Evolutionary conservation across 352 stramenopile genomes (phyloP), one percentile per base, ranked within the genome.

Genomic region (Phytophthora quininea): DNA sequence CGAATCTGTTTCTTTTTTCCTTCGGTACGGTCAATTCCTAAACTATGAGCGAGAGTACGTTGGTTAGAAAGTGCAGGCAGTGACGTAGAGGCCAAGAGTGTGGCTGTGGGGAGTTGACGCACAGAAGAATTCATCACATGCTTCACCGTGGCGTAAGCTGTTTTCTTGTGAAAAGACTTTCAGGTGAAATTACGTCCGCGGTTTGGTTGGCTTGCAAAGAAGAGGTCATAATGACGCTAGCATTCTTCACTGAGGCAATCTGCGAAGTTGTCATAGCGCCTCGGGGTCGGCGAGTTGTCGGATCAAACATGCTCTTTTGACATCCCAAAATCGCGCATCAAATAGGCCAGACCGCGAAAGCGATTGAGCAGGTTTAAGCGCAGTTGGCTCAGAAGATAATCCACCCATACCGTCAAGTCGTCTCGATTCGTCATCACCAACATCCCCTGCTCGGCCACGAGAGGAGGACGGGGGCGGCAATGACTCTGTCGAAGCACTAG

Each of bases 161-260:
- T 67, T 61, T 93, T 93, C 65, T 91, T 89, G 6, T 62, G 74
- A 61, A 85, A 15, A 89, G 49, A 30, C 90, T 81, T 43, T 90
- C 82, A 0, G 82, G 83, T 6, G 77, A 87, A 61, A 91, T 89
- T 29, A 93, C 59, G n/a, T 80, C 69, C 30, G 82, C 65, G 0
- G 81, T 84, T 32, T 85, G 71, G 4, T 71, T 79, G 3, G 58
- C 63, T 6, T 66, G 56, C 0, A 71, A 75, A 1, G 58, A 61
- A 1, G 69, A 74, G 42, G 57, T 64, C 61, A 71, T 69, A 40
- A 73, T 51, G 3, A 83, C 70, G 61, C 80, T 89, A 24, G 79
- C 66, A 31, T 78, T 80, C 52, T 88, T 82, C 3, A 91, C 47
- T 27, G 70, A 62, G 3, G 67, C 46, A 31, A 88, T 52, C 49